These are phyloP conservation scores for Cercospora sp. DNA, from an alignment of 2,329 filamentous ascomycete genomes.

Conservation along the genomic window DNA sequence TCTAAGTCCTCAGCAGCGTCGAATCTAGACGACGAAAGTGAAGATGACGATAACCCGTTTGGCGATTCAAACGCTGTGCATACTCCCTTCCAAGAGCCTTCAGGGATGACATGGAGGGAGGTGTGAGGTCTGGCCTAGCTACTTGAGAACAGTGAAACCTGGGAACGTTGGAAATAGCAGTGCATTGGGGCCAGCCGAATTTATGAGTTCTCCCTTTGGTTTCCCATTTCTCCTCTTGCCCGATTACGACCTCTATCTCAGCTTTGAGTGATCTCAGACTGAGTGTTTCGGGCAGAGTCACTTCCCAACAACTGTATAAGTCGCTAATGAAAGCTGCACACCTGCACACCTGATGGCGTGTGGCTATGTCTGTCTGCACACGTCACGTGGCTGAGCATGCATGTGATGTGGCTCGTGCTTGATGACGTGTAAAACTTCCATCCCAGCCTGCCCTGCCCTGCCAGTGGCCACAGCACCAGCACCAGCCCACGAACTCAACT, in stretches of 20 bases:
- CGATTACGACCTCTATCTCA: too few species aligned
- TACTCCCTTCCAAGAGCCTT: slow-evolving; percentile 44
- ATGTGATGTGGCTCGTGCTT: background rate
- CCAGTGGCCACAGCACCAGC: background rate
- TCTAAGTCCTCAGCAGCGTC: slow-evolving; percentile 24
- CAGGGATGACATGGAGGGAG: slow-evolving; percentile 38
- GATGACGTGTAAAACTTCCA: background rate
- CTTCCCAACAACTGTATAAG: too few species aligned
- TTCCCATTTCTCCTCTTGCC: too few species aligned
- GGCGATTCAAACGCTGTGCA: slow-evolving; percentile 74
- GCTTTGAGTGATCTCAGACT: too few species aligned
- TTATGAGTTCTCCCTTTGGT: background rate
- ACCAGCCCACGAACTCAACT: background rate
- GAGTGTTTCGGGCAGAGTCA: too few species aligned
- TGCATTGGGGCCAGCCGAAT: background rate
- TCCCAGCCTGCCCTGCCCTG: background rate
- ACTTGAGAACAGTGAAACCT: background rate
- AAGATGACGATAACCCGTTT: slow-evolving; percentile 74
- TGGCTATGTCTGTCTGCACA: background rate
- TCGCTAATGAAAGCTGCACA: too few species aligned
- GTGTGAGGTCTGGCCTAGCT: slow-evolving; percentile 33
- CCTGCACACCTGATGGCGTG: background rate
- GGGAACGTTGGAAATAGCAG: background rate
- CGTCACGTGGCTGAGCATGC: background rate
- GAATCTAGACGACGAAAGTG: slow-evolving; percentile 36